Base-by-base conservation (phyloP, 2,329 filamentous ascomycete genomes). In the Talaromyces islandicus region DNA sequence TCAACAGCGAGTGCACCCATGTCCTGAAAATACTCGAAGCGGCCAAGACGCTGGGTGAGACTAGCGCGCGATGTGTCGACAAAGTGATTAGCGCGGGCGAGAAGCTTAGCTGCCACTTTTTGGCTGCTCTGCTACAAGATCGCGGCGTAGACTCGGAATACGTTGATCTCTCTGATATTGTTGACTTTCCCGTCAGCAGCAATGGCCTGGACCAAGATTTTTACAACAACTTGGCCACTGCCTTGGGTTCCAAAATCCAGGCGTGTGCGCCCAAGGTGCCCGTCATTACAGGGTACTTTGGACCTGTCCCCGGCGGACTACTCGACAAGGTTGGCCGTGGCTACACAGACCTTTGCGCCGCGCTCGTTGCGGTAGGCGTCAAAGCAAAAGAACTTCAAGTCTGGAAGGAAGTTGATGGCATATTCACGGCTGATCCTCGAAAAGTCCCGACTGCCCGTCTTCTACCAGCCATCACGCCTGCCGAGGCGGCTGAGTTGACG, bases 371-470 rank as follows among this genome's bases (percentile, higher is more conserved):
- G 1, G 93, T 99, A 10, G 93, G 92, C 4, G 80, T 95, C n/a
- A 81, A 85, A 67, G 94, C 94, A 0, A 80, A 88, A 58, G 94
- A 99, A 75, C 83, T 99, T 57, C 94, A 99, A 75, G 90, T 99
- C 64, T 97, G 94, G 94, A 99, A 99, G 79, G 94, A 99, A 73
- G 94, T 99, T 7, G 94, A 99, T 74, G 92, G 92, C 61, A 95
- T 97, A 71, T 94, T 96, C 76, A 89, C 87, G 1, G 87, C 87
- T 5, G 93, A 97, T 70, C 91, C 91, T 3, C 85, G 89, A 67
- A 95, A 94, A 75, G 91, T 95, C 43, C 92, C 93, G 3, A 97
- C 93, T 0, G 95, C 94, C n/a, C 84, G 89, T 53, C 81, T 99
- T n/a, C 83, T 99, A 51, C 79, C 88, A 11, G 88, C 88, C 58